Conservation (phyloP, 768 basidiomycete species). For the Rhizopogon vesiculosus region DNA sequence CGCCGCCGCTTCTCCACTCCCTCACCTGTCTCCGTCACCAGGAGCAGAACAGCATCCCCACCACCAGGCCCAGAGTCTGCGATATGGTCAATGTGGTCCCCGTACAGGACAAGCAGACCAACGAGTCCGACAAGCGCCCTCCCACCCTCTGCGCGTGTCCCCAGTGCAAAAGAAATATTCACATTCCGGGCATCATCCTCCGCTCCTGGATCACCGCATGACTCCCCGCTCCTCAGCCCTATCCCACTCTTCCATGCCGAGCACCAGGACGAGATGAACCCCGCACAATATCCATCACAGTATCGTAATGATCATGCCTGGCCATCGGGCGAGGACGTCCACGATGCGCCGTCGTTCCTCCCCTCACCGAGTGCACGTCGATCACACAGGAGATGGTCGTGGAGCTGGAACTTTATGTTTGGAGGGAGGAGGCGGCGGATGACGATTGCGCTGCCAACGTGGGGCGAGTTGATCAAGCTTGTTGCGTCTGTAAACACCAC, state of each 20-base stretch:
- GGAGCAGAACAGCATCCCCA: constrained; percentile 18
- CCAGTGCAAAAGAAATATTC: constrained; percentile 27
- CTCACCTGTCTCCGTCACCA: constrained; percentile 30
- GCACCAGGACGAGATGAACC: constrained; percentile 44
- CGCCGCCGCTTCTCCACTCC: constrained; percentile 16
- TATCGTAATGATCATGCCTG: constrained; percentile 33
- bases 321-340: constrained; percentile 17
- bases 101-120: constrained; percentile 30
- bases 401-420: constrained; percentile 50
- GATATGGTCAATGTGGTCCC: constrained; percentile 38
- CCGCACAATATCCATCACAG: constrained; percentile 42
- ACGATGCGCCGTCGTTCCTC: constrained; percentile 8
- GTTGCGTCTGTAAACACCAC: constrained; percentile 8
- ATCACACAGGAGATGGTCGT: constrained; percentile 16
- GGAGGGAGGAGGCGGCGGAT: constrained; percentile 52
- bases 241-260: constrained; percentile 32
- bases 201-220: constrained; percentile 31
- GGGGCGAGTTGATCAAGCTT: constrained; percentile 18
- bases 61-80: constrained; percentile 31
- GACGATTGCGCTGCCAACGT: constrained; percentile 37
- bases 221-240: constrained; percentile 35
- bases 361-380: constrained; percentile 32
- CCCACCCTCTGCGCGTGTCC: constrained; percentile 37
- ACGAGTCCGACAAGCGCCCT: constrained; percentile 36
- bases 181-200: constrained; percentile 37